Evolutionary conservation across 495 filamentous ascomycete genomes (phyloP).

Genomic region (Penicillium canariense): DNA sequence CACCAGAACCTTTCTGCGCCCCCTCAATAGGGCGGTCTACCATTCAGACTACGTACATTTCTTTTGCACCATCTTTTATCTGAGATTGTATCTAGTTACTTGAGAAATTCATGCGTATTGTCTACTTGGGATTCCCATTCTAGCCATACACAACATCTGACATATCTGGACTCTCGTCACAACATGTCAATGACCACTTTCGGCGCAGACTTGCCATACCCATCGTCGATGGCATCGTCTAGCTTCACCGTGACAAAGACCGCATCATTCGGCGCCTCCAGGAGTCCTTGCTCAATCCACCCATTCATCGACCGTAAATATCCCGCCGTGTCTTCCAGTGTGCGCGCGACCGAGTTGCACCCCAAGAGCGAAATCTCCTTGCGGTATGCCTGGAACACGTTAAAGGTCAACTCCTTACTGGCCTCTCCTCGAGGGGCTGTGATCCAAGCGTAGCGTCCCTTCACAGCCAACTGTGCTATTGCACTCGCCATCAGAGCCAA

Average conservation of each 20-base stretch:
- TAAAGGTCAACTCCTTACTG: slow-evolving; percentile 10
- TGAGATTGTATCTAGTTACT: neutral
- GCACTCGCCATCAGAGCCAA: slow-evolving; percentile 14
- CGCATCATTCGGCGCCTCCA: slow-evolving; percentile 12
- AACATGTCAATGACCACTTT: slow-evolving; percentile 19
- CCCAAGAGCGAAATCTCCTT: slow-evolving; percentile 19
- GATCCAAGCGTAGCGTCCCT: slow-evolving; percentile 24
- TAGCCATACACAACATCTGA: neutral
- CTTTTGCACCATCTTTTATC: neutral
- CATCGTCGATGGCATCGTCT: slow-evolving; percentile 12
- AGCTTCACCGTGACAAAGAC: slow-evolving; percentile 9
- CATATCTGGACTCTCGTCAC: neutral
- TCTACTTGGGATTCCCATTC: neutral
- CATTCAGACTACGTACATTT: neutral
- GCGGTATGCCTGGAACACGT: slow-evolving; percentile 22
- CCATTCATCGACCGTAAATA: slow-evolving; percentile 8
- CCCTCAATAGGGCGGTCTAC: slow-evolving; percentile 3
- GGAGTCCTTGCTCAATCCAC: slow-evolving; percentile 13
- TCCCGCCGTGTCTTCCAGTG: slow-evolving; percentile 13
- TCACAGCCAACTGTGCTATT: slow-evolving; percentile 11
- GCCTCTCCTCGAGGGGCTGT: slow-evolving; percentile 16
- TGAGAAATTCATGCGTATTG: neutral
- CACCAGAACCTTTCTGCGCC: slow-evolving; percentile 45
- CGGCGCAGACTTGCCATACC: slow-evolving; percentile 9
- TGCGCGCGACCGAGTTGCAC: slow-evolving; percentile 14